Percentiles rank a stretch among this genome's conserved stretches.
Evolutionary conservation across 345 rosid genomes (phyloP).

Genomic region (Aethionema arabicum): DNA sequence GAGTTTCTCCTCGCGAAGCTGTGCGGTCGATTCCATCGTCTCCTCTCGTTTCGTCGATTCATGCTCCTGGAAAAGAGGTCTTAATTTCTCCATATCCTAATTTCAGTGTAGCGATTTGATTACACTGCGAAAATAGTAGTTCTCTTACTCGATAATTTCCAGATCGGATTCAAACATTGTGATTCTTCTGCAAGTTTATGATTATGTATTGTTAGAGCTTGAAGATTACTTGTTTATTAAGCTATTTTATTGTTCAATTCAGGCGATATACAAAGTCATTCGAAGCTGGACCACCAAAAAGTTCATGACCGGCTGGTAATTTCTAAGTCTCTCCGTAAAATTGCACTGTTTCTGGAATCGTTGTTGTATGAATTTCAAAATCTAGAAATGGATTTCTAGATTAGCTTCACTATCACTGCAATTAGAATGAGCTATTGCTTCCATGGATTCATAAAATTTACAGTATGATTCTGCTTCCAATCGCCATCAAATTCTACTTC

Average conservation of each 20-base stretch:
- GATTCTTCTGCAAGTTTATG: neutral
- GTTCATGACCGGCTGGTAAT: constrained; percentile 74
- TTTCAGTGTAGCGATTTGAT: neutral
- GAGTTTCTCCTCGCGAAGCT: constrained; percentile 27
- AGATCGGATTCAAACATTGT: neutral
- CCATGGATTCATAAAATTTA: constrained; percentile 7
- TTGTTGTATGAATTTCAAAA: neutral
- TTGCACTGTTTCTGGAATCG: neutral
- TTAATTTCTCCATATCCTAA: neutral
- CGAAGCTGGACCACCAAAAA: constrained; percentile 76
- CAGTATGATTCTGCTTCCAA: constrained; percentile 74
- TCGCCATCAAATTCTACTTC: constrained; percentile 65
- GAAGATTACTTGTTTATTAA: constrained; percentile 21
- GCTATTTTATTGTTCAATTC: constrained; percentile 21
- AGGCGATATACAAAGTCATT: constrained; percentile 59
- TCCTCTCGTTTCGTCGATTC: constrained; percentile 43
- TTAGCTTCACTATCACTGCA: no score
- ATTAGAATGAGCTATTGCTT: neutral
- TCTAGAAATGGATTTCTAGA: neutral
- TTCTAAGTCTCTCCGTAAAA: neutral
- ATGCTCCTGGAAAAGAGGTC: constrained; percentile 60
- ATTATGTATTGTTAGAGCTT: constrained; percentile 14
- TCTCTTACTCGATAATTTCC: neutral
- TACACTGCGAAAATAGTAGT: neutral
- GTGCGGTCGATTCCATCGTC: constrained; percentile 41